Conservation (phyloP, 2,329 filamentous ascomycete species). For the Daldinia sp. region DNA sequence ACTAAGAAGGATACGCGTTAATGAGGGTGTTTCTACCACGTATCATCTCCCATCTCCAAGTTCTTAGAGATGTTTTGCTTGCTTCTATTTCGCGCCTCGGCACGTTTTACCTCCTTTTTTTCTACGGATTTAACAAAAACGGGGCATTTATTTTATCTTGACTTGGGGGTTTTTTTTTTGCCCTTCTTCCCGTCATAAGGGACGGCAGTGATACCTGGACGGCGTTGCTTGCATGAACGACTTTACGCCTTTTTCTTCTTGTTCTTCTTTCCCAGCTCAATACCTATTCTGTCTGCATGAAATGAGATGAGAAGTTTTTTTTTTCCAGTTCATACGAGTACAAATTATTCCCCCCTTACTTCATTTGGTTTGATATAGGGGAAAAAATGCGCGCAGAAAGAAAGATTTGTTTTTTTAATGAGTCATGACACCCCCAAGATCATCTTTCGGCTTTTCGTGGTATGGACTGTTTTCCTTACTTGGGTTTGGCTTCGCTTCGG, state of each 20-base stretch:
- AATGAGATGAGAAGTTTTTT: not conserved
- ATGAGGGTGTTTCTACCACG: constrained; percentile 8
- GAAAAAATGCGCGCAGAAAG: not conserved
- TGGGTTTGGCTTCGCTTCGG: not conserved
- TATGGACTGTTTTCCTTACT: not conserved
- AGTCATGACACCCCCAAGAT: not conserved
- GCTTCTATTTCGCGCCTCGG: no score
- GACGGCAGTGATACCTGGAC: not conserved
- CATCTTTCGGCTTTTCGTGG: not conserved
- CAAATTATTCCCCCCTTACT: not conserved
- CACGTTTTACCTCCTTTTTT: not conserved
- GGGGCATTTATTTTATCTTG: not conserved
- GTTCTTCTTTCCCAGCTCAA: not conserved
- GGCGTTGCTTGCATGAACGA: not conserved
- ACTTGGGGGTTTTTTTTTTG: not conserved
- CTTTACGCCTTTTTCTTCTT: not conserved
- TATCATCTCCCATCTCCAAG: no score
- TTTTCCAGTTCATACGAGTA: no score
- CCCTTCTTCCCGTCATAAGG: no score
- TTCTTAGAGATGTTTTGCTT: no score
- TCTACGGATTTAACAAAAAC: not conserved
- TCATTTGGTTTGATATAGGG: not conserved
- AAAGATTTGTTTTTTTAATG: not conserved
- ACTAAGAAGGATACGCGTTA: constrained; percentile 5
- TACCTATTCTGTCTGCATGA: not conserved